These are phyloP conservation scores for Peniophora sp. DNA, from an alignment of 1,284 basidiomycete genomes.

Conservation along the genomic window DNA sequence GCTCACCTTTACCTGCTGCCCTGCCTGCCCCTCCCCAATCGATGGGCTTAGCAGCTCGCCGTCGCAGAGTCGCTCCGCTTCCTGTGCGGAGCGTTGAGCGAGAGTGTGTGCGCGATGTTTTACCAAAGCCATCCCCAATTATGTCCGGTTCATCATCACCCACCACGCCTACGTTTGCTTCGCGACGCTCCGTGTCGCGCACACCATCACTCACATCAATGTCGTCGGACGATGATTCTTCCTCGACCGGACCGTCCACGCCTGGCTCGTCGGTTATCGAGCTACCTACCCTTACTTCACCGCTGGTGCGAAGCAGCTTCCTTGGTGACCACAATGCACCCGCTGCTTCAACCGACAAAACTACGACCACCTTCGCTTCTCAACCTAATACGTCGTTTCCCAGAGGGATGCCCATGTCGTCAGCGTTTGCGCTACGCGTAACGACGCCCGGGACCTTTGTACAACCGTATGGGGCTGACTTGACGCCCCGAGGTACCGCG, in stretches of 20 bases:
- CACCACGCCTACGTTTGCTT: not conserved
- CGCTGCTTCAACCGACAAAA: no score
- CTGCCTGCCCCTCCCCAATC: no score
- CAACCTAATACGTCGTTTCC: no score
- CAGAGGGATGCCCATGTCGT: no score
- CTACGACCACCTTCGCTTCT: no score
- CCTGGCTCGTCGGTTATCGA: not conserved
- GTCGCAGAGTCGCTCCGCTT: not conserved
- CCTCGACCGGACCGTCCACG: conserved; percentile 1
- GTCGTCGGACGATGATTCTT: conserved; percentile 4
- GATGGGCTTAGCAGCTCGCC: not conserved
- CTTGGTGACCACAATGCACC: no score
- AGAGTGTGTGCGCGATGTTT: not conserved
- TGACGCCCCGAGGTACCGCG: no score
- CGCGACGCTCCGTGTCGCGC: conserved; percentile 1
- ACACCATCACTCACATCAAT: conserved; percentile 6
- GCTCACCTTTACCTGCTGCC: no score
- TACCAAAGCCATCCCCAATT: not conserved
- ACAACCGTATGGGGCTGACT: no score
- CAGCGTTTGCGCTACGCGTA: no score
- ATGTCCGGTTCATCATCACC: not conserved
- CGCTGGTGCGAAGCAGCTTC: no score
- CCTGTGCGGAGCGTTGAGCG: not conserved
- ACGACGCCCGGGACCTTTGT: no score
- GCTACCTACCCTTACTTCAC: not conserved